Evolutionary conservation across 306 rosid species (phyloP).

Genomic region (Boehmeria nivea): DNA sequence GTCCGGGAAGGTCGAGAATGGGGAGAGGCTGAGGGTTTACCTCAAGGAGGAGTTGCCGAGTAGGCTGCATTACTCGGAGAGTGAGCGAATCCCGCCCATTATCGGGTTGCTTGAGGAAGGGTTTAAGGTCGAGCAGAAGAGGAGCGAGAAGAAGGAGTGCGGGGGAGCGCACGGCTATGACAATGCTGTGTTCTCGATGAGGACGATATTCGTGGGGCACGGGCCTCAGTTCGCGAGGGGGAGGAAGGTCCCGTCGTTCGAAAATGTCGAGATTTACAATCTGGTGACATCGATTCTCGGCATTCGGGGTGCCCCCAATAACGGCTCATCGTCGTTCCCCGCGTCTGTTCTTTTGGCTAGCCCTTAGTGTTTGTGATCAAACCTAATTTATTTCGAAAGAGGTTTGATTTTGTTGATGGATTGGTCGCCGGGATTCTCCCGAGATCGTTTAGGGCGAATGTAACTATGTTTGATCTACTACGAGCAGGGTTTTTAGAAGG

Average conservation of each 20-base stretch:
- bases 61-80: slow-evolving; percentile 60
- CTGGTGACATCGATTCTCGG: slow-evolving; percentile 78
- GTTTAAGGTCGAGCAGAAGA: slow-evolving; percentile 78
- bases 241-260: slow-evolving; percentile 82
- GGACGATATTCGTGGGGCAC: slow-evolving; percentile 80
- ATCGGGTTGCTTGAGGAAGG: slow-evolving; percentile 79
- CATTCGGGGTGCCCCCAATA: slow-evolving; percentile 70
- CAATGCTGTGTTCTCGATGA: slow-evolving; percentile 87
- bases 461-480: too few relatives aligned
- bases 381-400: too few relatives aligned
- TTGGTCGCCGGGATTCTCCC: too few relatives aligned
- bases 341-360: slow-evolving; percentile 56
- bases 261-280: slow-evolving; percentile 87
- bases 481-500: too few relatives aligned
- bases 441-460: too few relatives aligned
- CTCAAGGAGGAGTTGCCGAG: slow-evolving; percentile 81
- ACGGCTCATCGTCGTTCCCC: slow-evolving; percentile 71
- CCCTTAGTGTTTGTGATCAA: too few relatives aligned
- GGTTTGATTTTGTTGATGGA: too few relatives aligned
- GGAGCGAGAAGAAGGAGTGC: slow-evolving; percentile 52
- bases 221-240: slow-evolving; percentile 93
- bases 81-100: slow-evolving; percentile 71
- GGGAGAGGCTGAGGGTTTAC: slow-evolving; percentile 61
- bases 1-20: slow-evolving; percentile 79
- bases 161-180: slow-evolving; percentile 98